Evolutionary conservation across 768 basidiomycete genomes (phyloP).

Genomic region (Mycena vitilis): DNA sequence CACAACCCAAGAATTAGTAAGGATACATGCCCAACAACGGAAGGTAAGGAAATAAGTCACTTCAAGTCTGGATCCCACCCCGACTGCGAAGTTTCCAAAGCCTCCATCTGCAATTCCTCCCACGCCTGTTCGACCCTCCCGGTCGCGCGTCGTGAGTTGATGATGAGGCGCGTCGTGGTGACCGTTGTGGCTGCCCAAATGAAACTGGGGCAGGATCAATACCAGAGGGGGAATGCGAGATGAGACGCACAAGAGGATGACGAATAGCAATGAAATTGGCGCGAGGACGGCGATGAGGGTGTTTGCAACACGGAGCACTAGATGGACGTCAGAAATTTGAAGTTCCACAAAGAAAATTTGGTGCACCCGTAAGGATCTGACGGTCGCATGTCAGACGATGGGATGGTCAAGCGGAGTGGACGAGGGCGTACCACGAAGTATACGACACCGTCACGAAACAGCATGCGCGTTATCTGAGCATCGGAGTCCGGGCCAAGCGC

Average conservation of each 20-base stretch:
- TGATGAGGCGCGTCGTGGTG: constrained; percentile 20
- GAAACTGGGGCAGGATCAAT: neutral
- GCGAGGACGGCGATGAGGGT: constrained; percentile 16
- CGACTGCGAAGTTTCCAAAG: no score
- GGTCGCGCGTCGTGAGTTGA: constrained; percentile 18
- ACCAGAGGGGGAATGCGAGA: neutral
- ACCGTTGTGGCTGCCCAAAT: constrained; percentile 18
- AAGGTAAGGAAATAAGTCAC: no score
- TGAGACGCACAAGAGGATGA: constrained; percentile 24
- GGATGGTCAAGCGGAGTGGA: neutral
- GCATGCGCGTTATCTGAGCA: neutral
- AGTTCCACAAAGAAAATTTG: no score
- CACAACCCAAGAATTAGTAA: no score
- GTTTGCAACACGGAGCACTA: constrained; percentile 22
- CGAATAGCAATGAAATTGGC: constrained; percentile 21
- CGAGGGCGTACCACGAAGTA: constrained; percentile 23
- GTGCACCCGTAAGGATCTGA: neutral
- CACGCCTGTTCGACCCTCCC: neutral
- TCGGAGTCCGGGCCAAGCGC: neutral
- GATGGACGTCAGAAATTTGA: neutral
- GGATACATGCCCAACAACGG: no score
- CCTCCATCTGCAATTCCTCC: no score
- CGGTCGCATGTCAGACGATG: neutral
- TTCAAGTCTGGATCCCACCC: no score
- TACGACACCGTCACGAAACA: constrained; percentile 12